Evolutionary conservation across 75 land plant species (phyloP), one percentile per base, ranked within the genome.

Genomic region (Ceratopteris richardii): DNA sequence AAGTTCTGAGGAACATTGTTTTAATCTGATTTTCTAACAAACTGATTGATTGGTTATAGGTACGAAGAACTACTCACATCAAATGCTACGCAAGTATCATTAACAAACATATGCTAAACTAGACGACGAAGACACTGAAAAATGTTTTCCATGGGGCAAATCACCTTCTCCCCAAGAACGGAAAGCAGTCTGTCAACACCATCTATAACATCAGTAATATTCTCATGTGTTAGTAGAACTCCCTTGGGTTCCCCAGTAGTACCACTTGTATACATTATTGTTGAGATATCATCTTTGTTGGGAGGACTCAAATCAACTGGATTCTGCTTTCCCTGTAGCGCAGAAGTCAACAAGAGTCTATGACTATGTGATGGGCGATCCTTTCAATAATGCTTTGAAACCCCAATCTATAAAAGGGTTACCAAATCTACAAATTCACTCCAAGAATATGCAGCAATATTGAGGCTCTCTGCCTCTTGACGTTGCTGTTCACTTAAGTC

Each of bases 201-300:
- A 40, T 83, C 66, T 59, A 86, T 80, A 21, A 82, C 60, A 66
- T 67, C 62, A 37, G 87, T 57, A 36, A 95, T 81, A 55, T 70
- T 90, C 19, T 81, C 76, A 64, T 95, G 82, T 22, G 83, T 81
- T n/a, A 95, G 70, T 65, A 90, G 23, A 0, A 95, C 99, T 14
- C 99, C 99, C 63, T 95, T 95, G 7, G 99, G 99, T 58, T 95
- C 99, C 41, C 99, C 99, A 57, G 99, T 95, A 23, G 99, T 95
- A 60, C 99, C 99, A 72, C 99, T 95, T 14, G 99, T 95, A 48
- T 95, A 95, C 99, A 95, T 95, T 11, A 95, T 90, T 12, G 99
- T 95, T 26, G 83, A 90, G 10, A 95, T 82, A 36, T 86, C 99
- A 24, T 53, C 79, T 57, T 65, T 79, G 56, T 77, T 78, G 18